Base-by-base conservation (phyloP, 257 asterid species). In the Scutellaria baicalensis region DNA sequence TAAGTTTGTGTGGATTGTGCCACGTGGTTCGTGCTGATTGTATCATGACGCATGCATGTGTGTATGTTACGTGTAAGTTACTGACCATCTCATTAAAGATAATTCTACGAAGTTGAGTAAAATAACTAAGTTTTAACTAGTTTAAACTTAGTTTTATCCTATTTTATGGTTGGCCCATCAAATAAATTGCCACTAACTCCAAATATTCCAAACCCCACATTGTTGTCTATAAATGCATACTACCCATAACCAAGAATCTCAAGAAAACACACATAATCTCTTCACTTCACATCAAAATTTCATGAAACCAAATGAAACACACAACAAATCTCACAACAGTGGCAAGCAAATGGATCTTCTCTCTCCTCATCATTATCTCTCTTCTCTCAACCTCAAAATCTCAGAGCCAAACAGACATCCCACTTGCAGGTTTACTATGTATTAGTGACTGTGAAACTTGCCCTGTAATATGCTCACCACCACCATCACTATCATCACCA, bases 391-490 rank as follows among this genome's bases (percentile, higher is more conserved):
- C 59, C 49, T 52, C 79, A 52, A 57, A 39, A 61, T 84, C 86
- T 9, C 13, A 72, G 6, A 14, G 17, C 43, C 88, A 84, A 68
- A 60, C 79, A 13, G 23, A 48, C 52, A 14, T n/a, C 11, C 77
- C 87, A 9, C 57, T 78, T 5, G 56, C 80, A 21, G 77, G 83
- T 60, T 65, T 86, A 71, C 69, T 87, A 12, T 92, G 96, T 81
- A 84, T 89, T 4, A 89, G 93, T 70, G 93, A 89, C 6, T 89
- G 96, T 44, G 77, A 52, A 12, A 77, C 92, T 0, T 92, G 97
- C 75, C 94, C 97, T 1, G 81, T 78, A 73, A 83, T 84, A 9
- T 92, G 97, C 82, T 87, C 96, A 0, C 81, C 93, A 9, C 95
- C 93, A 20, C 89, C 96, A 6, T 48, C 87, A 8, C 59, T 86